Conservation (phyloP, 2,329 filamentous ascomycete genomes). For the Penicillium polonicum region DNA sequence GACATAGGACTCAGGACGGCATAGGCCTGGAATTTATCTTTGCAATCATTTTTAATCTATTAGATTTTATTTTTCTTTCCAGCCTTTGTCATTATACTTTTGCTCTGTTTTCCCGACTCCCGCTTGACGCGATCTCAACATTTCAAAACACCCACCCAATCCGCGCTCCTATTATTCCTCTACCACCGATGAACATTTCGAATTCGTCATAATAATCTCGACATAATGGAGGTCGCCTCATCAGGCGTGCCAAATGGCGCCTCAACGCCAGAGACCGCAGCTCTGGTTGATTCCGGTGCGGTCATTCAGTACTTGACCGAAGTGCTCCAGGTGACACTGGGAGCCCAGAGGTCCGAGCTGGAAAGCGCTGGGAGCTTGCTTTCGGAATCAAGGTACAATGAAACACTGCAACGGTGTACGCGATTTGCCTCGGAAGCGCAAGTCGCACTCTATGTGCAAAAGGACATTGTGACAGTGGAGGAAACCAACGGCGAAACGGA, state of each 20-base stretch:
- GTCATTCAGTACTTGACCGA: conserved; percentile 71
- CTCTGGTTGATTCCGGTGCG: conserved; percentile 61
- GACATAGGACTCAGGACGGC: neutral
- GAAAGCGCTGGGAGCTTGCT: conserved; percentile 79
- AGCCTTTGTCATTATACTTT: neutral
- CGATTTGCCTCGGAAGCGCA: conserved; percentile 88
- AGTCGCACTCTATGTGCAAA: conserved; percentile 85
- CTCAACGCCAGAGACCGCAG: conserved; percentile 30
- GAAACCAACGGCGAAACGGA: conserved; percentile 43
- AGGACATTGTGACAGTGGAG: conserved; percentile 61
- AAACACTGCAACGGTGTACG: conserved; percentile 82
- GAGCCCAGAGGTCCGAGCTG: conserved; percentile 74
- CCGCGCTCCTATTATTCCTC: conserved; percentile 17
- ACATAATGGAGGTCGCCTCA: conserved; percentile 41
- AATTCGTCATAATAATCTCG: conserved; percentile 26
- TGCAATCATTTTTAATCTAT: conserved; percentile 19
- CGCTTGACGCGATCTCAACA: conserved; percentile 23
- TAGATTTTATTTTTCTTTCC: conserved; percentile 10
- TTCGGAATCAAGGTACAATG: conserved; percentile 66
- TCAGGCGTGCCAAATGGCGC: conserved; percentile 38
- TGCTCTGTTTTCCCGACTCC: conserved; percentile 3
- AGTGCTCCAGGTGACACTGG: conserved; percentile 71
- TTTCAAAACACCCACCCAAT: conserved; percentile 15
- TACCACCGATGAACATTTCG: conserved; percentile 34
- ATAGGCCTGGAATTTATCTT: conserved; percentile 10